Base-by-base conservation (phyloP, 768 basidiomycete species). In the Leccinum boreale region DNA sequence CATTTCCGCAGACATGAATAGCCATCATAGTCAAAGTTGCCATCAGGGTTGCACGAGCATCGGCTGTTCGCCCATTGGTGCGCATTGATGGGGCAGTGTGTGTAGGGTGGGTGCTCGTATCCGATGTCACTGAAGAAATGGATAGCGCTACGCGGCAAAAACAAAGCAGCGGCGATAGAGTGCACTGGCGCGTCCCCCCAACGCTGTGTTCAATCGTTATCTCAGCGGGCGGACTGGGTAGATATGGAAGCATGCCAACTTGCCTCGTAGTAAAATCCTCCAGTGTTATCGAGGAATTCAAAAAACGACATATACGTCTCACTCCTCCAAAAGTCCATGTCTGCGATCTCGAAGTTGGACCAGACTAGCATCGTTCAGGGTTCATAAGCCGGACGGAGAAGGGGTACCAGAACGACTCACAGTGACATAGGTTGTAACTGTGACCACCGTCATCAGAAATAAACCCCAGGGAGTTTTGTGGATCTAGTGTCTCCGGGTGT, bases 141-240 rank as follows among this genome's bases (percentile, higher is more conserved):
- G 50, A 98, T 86, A 71, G 94, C 88, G 11, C 88, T 87, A 65
- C 92, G 93, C 65, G 81, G 85, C 0, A 92, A 85, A 67, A 98
- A 92, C 10, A 99, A 76, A 1, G 95, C 85, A 0, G 92, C 96
- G 48, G 91, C 97, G 57, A 98, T 94, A 53, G 88, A 90, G 69
- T 94, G 92, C 8, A 94, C 89, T 3, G 85, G 85, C 17, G 96
- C 96, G 75, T 98, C 96, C 50, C 96, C 96, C 94, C 93, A 94
- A 31, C 92, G 86, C 84, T 92, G 61, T 26, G 26, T 47, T 12
- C 14, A 24, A 58, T 28, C 39, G 15, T 50, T 60, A 2, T 55
- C 48, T n/a, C 4, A 50, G 56, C 54, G 10, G 33, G 28, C 10
- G 15, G 15, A 50, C n/a, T 17, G 46, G 44, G 44, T 47, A 23